Conservation (phyloP, 352 stramenopile species). For the Aphanomyces cochlioides region DNA sequence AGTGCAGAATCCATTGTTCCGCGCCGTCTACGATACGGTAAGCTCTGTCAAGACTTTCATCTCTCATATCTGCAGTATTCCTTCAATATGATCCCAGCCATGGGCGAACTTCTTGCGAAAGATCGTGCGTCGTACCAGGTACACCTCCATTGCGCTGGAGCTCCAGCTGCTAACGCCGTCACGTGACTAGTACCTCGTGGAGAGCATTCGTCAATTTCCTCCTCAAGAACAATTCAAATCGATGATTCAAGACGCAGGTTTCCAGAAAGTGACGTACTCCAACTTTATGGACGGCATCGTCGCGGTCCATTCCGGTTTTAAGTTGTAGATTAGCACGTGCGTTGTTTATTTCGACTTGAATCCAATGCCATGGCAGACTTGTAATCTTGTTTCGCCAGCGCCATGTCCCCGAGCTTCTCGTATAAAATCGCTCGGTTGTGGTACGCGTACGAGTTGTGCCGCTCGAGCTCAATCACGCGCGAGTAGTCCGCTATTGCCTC, state of each 20-base stretch:
- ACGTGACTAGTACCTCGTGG: slow-evolving; percentile 91
- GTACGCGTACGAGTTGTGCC: slow-evolving; percentile 70
- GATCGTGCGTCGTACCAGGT: slow-evolving; percentile 97
- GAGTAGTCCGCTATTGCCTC: slow-evolving; percentile 75
- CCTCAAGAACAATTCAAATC: slow-evolving; percentile 92
- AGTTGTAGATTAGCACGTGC: slow-evolving; percentile 54
- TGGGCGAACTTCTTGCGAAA: slow-evolving; percentile 93
- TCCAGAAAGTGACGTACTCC: slow-evolving; percentile 90
- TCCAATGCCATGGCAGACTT: slow-evolving; percentile 33
- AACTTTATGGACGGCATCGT: slow-evolving; percentile 98
- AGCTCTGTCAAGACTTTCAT: not conserved
- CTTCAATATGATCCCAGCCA: slow-evolving; percentile 96
- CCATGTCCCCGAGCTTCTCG: slow-evolving; percentile 57
- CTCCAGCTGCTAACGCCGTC: not conserved
- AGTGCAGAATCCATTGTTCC: slow-evolving; percentile 91
- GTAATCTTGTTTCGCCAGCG: slow-evolving; percentile 43
- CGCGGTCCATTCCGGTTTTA: slow-evolving; percentile 96
- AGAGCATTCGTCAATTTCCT: slow-evolving; percentile 99
- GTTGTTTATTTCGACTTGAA: not conserved
- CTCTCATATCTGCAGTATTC: slow-evolving; percentile 78
- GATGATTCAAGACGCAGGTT: slow-evolving; percentile 94
- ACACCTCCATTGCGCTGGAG: slow-evolving; percentile 2
- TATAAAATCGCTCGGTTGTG: slow-evolving; percentile 83
- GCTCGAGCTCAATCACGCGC: slow-evolving; percentile 61
- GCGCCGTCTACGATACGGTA: slow-evolving; percentile 91